A percentile compares a stretch with the other conserved stretches of the same genome.
phyloP scores from a whole-genome alignment of 2,329 filamentous ascomycete species.

The Fusarium gaditjirri region DNA sequence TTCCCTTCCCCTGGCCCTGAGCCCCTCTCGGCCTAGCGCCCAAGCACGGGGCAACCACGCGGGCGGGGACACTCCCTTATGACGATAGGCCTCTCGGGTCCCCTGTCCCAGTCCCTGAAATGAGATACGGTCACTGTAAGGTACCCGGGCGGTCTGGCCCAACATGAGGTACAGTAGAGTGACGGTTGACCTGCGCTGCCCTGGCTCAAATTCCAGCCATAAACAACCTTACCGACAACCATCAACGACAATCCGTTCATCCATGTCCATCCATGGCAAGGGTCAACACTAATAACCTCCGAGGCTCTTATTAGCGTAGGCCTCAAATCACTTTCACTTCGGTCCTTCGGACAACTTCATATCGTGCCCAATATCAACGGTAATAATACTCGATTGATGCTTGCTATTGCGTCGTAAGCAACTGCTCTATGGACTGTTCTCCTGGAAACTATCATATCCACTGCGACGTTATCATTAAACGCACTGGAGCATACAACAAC shows the following conservation, averaged over 20 bases:
- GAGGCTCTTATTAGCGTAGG: constrained; percentile 1
- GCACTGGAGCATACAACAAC: not conserved
- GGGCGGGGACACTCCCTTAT: constrained; percentile 19
- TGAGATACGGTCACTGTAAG: constrained; percentile 34
- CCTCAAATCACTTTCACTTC: constrained; percentile 5
- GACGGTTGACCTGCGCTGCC: not conserved
- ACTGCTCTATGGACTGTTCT: not conserved
- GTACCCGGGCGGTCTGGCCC: constrained; percentile 25
- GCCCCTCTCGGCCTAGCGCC: constrained; percentile 33
- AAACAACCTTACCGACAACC: not conserved
- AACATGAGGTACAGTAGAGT: not conserved
- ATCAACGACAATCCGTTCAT: not conserved
- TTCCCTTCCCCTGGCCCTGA: constrained; percentile 26
- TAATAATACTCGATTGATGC: constrained; percentile 9
- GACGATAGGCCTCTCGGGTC: constrained; percentile 8
- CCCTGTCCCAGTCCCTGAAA: constrained; percentile 37
- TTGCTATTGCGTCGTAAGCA: constrained; percentile 4
- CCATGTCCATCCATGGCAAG: not conserved
- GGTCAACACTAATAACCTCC: constrained; percentile 7
- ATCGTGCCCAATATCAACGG: constrained; percentile 7
- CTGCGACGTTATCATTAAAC: constrained; percentile 20
- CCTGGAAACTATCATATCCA: not conserved
- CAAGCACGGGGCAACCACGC: constrained; percentile 38
- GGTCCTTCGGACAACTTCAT: not conserved
- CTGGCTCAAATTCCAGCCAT: constrained; percentile 29